Evolutionary conservation across 306 rosid species (phyloP).

Genomic region (Prunus armeniaca): DNA sequence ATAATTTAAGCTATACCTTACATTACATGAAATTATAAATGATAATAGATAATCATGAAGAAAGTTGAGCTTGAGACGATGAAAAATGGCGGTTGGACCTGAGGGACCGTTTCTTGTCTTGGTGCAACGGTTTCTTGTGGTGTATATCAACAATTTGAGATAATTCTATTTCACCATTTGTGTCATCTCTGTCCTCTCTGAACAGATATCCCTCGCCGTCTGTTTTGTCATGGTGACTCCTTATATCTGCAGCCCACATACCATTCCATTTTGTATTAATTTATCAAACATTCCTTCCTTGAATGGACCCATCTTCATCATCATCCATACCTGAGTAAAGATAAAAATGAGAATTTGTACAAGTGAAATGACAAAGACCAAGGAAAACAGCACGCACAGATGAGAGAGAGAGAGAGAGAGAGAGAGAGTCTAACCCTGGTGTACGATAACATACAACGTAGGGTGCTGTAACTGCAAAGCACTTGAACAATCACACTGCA

Average conservation of each 20-base stretch:
- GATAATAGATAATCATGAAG: not conserved
- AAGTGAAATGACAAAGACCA: not conserved
- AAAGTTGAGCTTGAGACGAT: not conserved
- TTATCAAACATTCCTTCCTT: conserved; percentile 36
- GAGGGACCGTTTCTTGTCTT: conserved; percentile 21
- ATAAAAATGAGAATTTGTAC: not conserved
- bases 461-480: conserved; percentile 86
- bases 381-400: not conserved
- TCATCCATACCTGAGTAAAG: not conserved
- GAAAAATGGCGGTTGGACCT: not conserved
- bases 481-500: conserved; percentile 85
- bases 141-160: conserved; percentile 28
- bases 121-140: conserved; percentile 30
- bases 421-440: conserved; percentile 61
- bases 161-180: conserved; percentile 28
- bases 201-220: not conserved
- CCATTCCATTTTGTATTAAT: not conserved
- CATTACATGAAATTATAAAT: not conserved
- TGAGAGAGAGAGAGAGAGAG: not conserved
- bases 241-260: not conserved
- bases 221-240: not conserved
- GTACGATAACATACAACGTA: conserved; percentile 68
- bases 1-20: not conserved
- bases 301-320: conserved; percentile 67
- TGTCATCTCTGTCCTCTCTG: not conserved